A percentile compares a stretch with the other conserved stretches of the same genome.
Evolutionary conservation across 257 asterid species (phyloP).

Genomic region (Solanum dulcamara): DNA sequence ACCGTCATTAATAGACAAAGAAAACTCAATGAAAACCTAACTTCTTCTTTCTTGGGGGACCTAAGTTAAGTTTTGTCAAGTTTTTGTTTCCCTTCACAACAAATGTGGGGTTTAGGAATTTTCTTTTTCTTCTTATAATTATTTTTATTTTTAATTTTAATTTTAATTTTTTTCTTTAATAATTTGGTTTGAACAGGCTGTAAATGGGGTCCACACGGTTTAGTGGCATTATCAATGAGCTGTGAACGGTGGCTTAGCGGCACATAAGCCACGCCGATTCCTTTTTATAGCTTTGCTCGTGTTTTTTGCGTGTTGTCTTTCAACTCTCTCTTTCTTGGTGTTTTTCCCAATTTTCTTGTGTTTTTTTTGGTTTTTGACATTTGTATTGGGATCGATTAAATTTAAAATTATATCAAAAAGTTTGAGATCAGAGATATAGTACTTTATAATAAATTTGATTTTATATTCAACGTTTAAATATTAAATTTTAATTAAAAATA

Average conservation of each 20-base stretch:
- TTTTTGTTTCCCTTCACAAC: background rate
- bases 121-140: too few relatives aligned
- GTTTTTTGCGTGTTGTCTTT: background rate
- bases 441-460: background rate
- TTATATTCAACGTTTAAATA: background rate
- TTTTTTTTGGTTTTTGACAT: background rate
- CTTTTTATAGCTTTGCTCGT: background rate
- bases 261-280: background rate
- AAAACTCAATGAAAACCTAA: background rate
- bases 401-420: background rate
- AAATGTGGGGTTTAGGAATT: background rate
- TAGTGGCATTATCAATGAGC: background rate
- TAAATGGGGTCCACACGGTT: conserved; percentile 21
- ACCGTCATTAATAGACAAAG: background rate
- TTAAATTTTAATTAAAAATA: background rate
- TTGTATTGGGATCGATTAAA: background rate
- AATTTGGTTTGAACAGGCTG: conserved; percentile 24
- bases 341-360: background rate
- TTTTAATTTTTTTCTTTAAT: background rate
- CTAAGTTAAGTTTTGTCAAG: background rate
- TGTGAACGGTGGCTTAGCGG: conserved; percentile 19
- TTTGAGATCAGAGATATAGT: background rate
- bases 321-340: background rate
- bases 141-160: background rate
- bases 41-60: background rate